These are phyloP conservation scores for Pseudopyricularia cyperi DNA, from an alignment of 2,329 filamentous ascomycete species.

Conservation along the genomic window DNA sequence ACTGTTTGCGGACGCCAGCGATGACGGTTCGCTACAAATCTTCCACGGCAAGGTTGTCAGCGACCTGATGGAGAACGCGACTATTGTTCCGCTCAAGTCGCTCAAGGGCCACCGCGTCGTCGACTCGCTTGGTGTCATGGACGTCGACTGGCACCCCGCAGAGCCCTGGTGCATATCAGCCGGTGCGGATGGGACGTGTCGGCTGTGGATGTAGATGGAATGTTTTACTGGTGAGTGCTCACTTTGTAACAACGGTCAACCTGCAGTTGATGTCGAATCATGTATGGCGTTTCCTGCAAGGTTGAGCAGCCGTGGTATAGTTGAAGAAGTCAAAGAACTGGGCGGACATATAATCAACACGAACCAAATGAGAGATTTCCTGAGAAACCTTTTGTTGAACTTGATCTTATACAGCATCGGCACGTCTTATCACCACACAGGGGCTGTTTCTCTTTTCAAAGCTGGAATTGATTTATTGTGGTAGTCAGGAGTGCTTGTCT, in stretches of 20 bases:
- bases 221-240: too few relatives aligned
- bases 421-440: too few relatives aligned
- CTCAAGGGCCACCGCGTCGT: slow-evolving; percentile 80
- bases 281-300: too few relatives aligned
- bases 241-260: too few relatives aligned
- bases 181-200: slow-evolving; percentile 83
- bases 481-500: background rate
- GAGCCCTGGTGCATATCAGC: slow-evolving; percentile 93
- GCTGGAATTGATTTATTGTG: background rate
- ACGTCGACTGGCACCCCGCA: slow-evolving; percentile 88
- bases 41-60: slow-evolving; percentile 95
- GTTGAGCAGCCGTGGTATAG: too few relatives aligned
- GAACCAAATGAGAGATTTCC: too few relatives aligned
- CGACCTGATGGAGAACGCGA: slow-evolving; percentile 91
- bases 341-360: too few relatives aligned
- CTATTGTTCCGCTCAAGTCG: slow-evolving; percentile 91
- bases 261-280: too few relatives aligned
- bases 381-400: too few relatives aligned
- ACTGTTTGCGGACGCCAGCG: slow-evolving; percentile 86
- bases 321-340: too few relatives aligned
- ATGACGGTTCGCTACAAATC: slow-evolving; percentile 88
- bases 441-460: background rate
- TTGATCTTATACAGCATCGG: too few relatives aligned
- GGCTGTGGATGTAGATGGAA: slow-evolving; percentile 60
- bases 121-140: slow-evolving; percentile 77